Evolutionary conservation across 805 yeast genomes (phyloP), one percentile per base, ranked within the genome.

Genomic region (Metschnikowia picachoensis): DNA sequence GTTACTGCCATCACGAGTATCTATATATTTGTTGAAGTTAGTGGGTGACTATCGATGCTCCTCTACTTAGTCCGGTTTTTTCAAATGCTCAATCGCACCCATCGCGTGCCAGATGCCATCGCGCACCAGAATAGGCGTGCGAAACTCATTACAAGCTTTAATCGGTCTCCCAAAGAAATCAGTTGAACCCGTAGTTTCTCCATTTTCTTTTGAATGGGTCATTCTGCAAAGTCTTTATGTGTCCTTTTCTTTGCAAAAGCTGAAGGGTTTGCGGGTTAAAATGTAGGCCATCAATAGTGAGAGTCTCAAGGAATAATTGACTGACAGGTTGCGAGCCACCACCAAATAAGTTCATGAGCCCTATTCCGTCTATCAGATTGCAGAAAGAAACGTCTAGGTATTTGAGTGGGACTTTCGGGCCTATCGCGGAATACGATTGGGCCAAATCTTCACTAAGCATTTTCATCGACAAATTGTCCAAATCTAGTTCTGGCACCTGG

Each of bases 351-450:
- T 59, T 61, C 43, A 72, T 61, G 10, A 72, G 52, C 1, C 74
- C 73, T n/a, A 65, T 62, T 1, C 77, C 77, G 41, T 64, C 68
- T 3, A 72, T 56, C 39, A 49, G 56, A 9, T 39, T 49, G 42
- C 70, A 63, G 39, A 66, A 69, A 44, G 74, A 68, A n/a, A 72
- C 44, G 49, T 72, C 76, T 14, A 70, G 46, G 2, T 52, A 32
- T n/a, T 53, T 53, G 27, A 72, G 53, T 3, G 47, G 41, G 39
- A 56, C 47, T 6, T 41, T 45, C 4, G 43, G 43, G n/a, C 49
- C 43, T 5, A 35, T 37, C 12, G 17, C 17, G 14, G 35, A 28
- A 29, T 39, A 39, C 0, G 30, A 16, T 12, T 49, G 47, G 12
- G 36, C 44, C 9, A 70, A 46, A 39, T 68, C 74, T 6, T 51